Evolutionary conservation across 2,329 filamentous ascomycete genomes (phyloP), one percentile per base, ranked within the genome.

Genomic region (Nannizziopsis barbatae): DNA sequence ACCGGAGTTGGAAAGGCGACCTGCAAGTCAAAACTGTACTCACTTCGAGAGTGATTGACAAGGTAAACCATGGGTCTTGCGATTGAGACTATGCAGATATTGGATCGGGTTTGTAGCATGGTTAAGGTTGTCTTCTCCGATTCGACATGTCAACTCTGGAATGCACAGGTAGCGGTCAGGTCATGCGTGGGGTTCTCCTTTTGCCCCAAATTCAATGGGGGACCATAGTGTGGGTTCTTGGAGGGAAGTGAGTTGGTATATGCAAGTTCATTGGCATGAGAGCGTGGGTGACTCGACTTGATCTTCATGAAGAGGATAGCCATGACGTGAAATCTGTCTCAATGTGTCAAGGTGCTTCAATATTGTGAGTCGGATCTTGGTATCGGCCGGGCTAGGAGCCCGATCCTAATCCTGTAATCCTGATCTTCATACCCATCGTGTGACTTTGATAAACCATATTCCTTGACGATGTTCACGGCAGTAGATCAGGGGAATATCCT

Each of bases 371-470:
- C 10, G 6, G 18, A 33, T 11, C 8, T 9, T 7, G 20, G 20
- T 31, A 15, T 33, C 33, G 22, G 12, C 12, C 36, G 27, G 20
- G 27, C 12, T 20, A 33, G 11, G 11, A 32, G 33, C 12, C 2
- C 18, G 31, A 18, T 31, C 18, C 36, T n/a, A 46, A 37, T 17
- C 20, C 30, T 8, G 37, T n/a, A 46, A 37, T 17, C 20, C 30
- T 8, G 37, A 41, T 47, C 27, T 7, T 47, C 37, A n/a, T 12
- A 27, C n/a, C 36, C 45, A 47, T 31, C 15, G 45, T 47, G 37
- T 42, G 37, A 47, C 37, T 47, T 15, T 36, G 11, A 17, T 14
- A 42, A 37, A 35, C 18, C 12, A 12, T 17, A 47, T 31, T 18
- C 27, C 7, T 42, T 36, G 37, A 36, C n/a, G 12, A 30, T 27